phyloP scores from a whole-genome alignment of 306 rosid species.

The Lathyrus tuberosus region DNA sequence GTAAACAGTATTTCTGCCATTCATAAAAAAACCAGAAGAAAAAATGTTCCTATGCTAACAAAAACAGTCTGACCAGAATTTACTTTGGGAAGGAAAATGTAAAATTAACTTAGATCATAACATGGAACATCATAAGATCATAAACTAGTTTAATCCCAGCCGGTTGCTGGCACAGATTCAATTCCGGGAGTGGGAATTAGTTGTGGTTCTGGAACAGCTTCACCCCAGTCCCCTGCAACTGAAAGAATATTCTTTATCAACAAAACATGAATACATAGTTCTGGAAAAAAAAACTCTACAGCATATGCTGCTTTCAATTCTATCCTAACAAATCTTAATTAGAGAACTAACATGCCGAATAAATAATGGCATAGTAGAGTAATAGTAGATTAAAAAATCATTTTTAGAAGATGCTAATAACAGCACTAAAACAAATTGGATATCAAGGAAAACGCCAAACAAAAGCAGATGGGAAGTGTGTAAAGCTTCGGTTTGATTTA shows the following conservation, averaged over 20 bases:
- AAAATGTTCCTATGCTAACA: not conserved
- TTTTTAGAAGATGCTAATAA: no score
- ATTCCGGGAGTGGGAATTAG: slow-evolving; percentile 1
- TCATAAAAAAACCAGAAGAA: not conserved
- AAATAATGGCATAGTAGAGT: no score
- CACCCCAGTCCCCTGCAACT: slow-evolving; percentile 15
- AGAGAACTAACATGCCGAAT: no score
- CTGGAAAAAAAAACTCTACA: not conserved
- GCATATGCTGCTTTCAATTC: not conserved
- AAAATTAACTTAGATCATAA: not conserved
- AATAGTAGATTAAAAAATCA: no score
- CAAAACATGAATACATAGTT: not conserved
- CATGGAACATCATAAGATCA: slow-evolving; percentile 1
- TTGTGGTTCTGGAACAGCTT: slow-evolving; percentile 10
- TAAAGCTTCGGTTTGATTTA: not conserved
- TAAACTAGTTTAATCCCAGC: not conserved
- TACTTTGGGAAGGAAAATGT: not conserved
- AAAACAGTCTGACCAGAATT: not conserved
- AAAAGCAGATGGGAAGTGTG: not conserved
- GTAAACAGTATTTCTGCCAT: no score
- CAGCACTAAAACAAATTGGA: not conserved
- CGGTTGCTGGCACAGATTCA: not conserved
- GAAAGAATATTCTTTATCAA: not conserved
- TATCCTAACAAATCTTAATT: not conserved
- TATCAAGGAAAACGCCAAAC: not conserved